These are phyloP conservation scores for Penicillium canescens DNA, from an alignment of 495 filamentous ascomycete genomes.

Conservation along the genomic window DNA sequence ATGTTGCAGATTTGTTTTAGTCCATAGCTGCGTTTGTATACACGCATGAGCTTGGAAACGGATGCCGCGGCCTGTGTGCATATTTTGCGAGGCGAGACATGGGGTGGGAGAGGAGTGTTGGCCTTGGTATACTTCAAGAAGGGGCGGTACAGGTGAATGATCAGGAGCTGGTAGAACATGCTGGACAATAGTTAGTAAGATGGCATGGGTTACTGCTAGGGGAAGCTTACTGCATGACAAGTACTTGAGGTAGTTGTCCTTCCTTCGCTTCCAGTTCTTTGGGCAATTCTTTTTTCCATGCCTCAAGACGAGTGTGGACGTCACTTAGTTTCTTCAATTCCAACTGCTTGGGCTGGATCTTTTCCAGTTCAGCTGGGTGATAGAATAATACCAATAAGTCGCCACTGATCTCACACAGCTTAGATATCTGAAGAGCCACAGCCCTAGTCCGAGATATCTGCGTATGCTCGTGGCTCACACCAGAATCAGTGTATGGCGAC, in stretches of 20 bases:
- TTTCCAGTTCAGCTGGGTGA: slow-evolving; percentile 67
- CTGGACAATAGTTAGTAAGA: slow-evolving; percentile 48
- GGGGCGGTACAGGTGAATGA: slow-evolving; percentile 95
- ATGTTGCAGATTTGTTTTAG: slow-evolving; percentile 93
- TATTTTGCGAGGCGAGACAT: slow-evolving; percentile 87
- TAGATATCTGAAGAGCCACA: slow-evolving; percentile 77
- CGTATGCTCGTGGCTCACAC: slow-evolving; percentile 62
- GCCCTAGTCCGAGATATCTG: slow-evolving; percentile 85
- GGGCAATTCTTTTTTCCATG: slow-evolving; percentile 85
- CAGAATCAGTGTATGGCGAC: slow-evolving; percentile 87
- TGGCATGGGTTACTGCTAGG: too few relatives aligned
- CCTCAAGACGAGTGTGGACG: slow-evolving; percentile 85
- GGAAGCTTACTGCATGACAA: slow-evolving; percentile 87
- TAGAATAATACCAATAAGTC: slow-evolving; percentile 91
- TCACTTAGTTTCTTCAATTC: slow-evolving; percentile 93
- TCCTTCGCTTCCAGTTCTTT: slow-evolving; percentile 87
- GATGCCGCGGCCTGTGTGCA: slow-evolving; percentile 85
- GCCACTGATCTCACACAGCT: slow-evolving; percentile 88
- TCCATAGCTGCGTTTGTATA: slow-evolving; percentile 91
- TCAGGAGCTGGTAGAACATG: slow-evolving; percentile 96
- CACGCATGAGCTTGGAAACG: slow-evolving; percentile 86
- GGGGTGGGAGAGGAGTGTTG: slow-evolving; percentile 77
- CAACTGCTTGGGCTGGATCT: slow-evolving; percentile 62
- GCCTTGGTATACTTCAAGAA: slow-evolving; percentile 87
- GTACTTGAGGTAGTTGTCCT: slow-evolving; percentile 80